A percentile compares a stretch with the other conserved stretches of the same genome.
Conservation (phyloP, 495 filamentous ascomycete genomes). For the Penicillium paxilli region DNA sequence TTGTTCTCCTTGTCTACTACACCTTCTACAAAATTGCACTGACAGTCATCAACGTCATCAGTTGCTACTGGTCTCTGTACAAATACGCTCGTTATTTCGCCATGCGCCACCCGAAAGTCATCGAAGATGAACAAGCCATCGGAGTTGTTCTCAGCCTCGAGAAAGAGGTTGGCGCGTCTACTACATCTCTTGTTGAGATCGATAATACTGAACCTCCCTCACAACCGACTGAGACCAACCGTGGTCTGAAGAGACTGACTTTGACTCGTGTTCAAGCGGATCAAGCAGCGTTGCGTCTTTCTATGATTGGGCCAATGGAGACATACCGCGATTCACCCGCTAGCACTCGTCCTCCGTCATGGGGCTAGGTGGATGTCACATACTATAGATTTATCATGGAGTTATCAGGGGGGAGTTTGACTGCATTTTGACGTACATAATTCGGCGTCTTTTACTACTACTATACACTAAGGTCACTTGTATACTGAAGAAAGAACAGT, state of each 20-base stretch:
- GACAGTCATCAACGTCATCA: constrained; percentile 40
- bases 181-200: not conserved
- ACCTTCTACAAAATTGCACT: constrained; percentile 41
- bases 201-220: not conserved
- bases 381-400: not conserved
- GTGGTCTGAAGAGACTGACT: constrained; percentile 9
- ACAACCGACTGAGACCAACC: not conserved
- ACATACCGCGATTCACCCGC: not conserved
- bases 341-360: not conserved
- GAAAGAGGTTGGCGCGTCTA: constrained; percentile 9
- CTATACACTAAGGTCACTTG: not conserved
- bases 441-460: not conserved
- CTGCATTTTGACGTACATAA: not conserved
- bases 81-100: constrained; percentile 47
- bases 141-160: constrained; percentile 34
- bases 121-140: constrained; percentile 43
- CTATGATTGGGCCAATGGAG: not conserved
- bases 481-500: not conserved
- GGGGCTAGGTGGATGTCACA: too few species aligned
- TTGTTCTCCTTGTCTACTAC: constrained; percentile 36
- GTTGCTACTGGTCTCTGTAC: constrained; percentile 44
- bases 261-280: constrained; percentile 9
- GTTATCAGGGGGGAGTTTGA: not conserved
- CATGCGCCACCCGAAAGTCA: constrained; percentile 41
- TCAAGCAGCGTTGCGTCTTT: not conserved